These are phyloP conservation scores for Fusarium setosum DNA, from an alignment of 2,329 filamentous ascomycete genomes.

Conservation along the genomic window DNA sequence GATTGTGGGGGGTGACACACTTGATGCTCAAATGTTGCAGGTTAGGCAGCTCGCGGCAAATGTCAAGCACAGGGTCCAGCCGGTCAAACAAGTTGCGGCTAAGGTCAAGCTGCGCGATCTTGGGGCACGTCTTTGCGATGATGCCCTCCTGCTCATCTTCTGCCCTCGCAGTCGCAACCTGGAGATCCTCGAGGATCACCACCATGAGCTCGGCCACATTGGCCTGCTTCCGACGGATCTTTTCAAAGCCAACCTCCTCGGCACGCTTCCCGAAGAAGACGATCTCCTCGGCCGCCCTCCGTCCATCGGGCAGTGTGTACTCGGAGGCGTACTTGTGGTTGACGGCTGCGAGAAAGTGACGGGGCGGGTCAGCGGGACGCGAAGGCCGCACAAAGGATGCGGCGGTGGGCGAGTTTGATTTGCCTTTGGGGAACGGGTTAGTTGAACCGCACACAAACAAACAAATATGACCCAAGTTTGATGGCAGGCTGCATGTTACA, in stretches of 20 bases:
- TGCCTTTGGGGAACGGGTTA: constrained; percentile 55
- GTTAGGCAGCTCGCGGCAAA: constrained; percentile 76
- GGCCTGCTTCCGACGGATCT: constrained; percentile 84
- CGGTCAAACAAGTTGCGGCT: constrained; percentile 83
- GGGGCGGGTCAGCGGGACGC: constrained; percentile 73
- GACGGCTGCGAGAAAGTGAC: constrained; percentile 83
- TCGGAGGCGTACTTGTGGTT: constrained; percentile 85
- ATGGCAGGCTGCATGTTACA: constrained; percentile 65
- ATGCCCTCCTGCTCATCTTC: constrained; percentile 46
- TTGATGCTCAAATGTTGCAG: constrained; percentile 77
- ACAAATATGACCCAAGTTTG: background rate
- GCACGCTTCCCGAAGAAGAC: constrained; percentile 83
- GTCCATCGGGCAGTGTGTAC: constrained; percentile 49
- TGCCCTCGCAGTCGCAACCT: constrained; percentile 60
- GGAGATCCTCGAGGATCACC: constrained; percentile 83
- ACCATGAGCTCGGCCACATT: constrained; percentile 81
- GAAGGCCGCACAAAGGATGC: constrained; percentile 90
- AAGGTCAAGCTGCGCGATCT: constrained; percentile 83
- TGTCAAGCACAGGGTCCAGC: constrained; percentile 73
- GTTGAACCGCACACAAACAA: background rate
- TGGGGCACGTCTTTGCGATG: constrained; percentile 67
- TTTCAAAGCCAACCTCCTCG: constrained; percentile 95
- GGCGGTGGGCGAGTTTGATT: constrained; percentile 73
- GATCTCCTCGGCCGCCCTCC: constrained; percentile 61
- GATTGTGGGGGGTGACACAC: constrained; percentile 59